These are phyloP conservation scores for Juncus inflexus DNA, from an alignment of 176 grass and related monocot species.

Conservation along the genomic window DNA sequence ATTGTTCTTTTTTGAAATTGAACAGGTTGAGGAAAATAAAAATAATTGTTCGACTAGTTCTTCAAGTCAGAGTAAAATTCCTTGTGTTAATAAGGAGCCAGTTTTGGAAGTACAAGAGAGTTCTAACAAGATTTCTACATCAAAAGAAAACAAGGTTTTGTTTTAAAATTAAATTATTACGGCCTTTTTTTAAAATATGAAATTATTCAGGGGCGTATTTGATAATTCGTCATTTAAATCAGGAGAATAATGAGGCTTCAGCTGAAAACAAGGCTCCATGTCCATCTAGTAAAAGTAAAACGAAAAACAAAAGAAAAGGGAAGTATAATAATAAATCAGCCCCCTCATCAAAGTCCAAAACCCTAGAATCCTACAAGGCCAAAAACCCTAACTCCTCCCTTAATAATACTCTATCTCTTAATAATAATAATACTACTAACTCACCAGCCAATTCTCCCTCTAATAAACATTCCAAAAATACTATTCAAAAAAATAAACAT, in stretches of 20 bases:
- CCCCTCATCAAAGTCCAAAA: constrained; percentile 35
- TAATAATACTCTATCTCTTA: constrained; percentile 28
- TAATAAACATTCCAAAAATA: too few species aligned
- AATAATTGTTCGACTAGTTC: constrained; percentile 2
- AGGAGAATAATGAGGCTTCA: constrained; percentile 43
- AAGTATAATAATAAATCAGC: constrained; percentile 45
- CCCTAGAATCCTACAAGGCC: constrained; percentile 34
- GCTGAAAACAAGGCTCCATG: constrained; percentile 41
- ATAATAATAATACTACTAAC: constrained; percentile 24
- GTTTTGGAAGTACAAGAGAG: constrained; percentile 18
- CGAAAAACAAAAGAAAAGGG: constrained; percentile 75
- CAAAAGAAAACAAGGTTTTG: constrained; percentile 9
- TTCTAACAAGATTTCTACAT: neutral
- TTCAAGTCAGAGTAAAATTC: constrained; percentile 18
- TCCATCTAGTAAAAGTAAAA: constrained; percentile 33
- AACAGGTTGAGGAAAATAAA: constrained; percentile 15
- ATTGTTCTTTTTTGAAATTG: neutral
- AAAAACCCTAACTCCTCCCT: constrained; percentile 31
- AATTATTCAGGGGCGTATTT: constrained; percentile 34
- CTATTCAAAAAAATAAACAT: too few species aligned
- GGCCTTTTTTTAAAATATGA: constrained; percentile 9
- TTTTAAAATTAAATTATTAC: too few species aligned
- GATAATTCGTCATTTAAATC: constrained; percentile 1
- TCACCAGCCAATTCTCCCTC: constrained; percentile 19
- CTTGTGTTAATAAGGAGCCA: constrained; percentile 13